Evolutionary conservation across 768 basidiomycete genomes (phyloP).

Genomic region (Aureoboletus auriporus): DNA sequence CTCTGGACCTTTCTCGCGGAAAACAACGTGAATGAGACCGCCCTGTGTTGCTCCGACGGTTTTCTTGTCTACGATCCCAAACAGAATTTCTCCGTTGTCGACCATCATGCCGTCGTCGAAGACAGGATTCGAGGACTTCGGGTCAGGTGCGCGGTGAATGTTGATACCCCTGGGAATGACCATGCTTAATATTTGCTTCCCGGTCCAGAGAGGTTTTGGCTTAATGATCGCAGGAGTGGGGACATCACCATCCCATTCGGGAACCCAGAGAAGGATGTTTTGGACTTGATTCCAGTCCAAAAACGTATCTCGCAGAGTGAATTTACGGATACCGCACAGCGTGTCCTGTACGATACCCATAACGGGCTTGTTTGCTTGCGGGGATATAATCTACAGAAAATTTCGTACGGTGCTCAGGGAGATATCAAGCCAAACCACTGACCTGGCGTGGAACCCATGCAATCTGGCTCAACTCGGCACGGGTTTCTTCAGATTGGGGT

Average conservation of each 20-base stretch:
- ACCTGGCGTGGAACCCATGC: slow-evolving; percentile 98
- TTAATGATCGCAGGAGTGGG: slow-evolving; percentile 94
- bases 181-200: slow-evolving; percentile 93
- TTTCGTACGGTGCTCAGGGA: not conserved
- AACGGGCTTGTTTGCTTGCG: slow-evolving; percentile 98
- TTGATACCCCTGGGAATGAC: slow-evolving; percentile 95
- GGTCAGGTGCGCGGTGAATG: slow-evolving; percentile 76
- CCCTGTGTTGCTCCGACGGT: slow-evolving; percentile 96
- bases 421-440: slow-evolving; percentile 8
- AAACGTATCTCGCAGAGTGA: slow-evolving; percentile 93
- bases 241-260: slow-evolving; percentile 92
- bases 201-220: slow-evolving; percentile 96
- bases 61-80: slow-evolving; percentile 96
- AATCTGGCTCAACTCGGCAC: slow-evolving; percentile 96
- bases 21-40: slow-evolving; percentile 93
- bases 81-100: slow-evolving; percentile 95
- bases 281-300: slow-evolving; percentile 95
- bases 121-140: slow-evolving; percentile 74
- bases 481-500: slow-evolving; percentile 96
- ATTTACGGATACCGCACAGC: slow-evolving; percentile 94
- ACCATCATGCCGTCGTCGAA: slow-evolving; percentile 94
- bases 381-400: slow-evolving; percentile 82
- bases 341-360: slow-evolving; percentile 99
- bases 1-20: slow-evolving; percentile 96
- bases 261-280: slow-evolving; percentile 97